Evolutionary conservation across 1,284 basidiomycete species (phyloP), one percentile per base, ranked within the genome.

Genomic region (Tilletia setariae): DNA sequence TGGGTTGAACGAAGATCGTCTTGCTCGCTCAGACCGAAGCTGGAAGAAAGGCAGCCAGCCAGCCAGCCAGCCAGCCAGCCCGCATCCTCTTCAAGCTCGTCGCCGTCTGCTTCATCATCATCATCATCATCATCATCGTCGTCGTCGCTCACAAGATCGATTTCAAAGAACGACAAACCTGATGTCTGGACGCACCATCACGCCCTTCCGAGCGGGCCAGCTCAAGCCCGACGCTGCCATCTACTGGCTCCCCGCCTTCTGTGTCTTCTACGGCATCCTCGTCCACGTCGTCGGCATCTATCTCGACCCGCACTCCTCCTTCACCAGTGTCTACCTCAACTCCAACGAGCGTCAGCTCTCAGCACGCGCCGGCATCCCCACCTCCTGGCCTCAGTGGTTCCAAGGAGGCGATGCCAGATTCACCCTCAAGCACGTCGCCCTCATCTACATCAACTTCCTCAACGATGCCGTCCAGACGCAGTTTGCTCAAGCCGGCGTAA

Each of bases 181-280:
- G 15, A 61, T 61, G 56, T 61, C 56, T 32, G 56, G 28, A 25
- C 56, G 56, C 25, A 61, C 56, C 28, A 61, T 61, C 56, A 61
- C 56, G 6, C 56, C 56, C 28, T 61, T 61, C 56, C 56, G 56
- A 15, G 56, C 56, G 13, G 56, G 56, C 13, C 56, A 61, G 56
- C 56, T 61, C 56, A 61, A 61, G 56, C 56, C 56, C 1, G 56
- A 32, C 9, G 35, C 28, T 21, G 30, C 56, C 28, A 61, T 61
- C 56, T 61, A 61, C 56, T 15, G 28, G 15, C 28, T 61, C 56
- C 56, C 56, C 28, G 32, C 32, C 25, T 25, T 61, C 9, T n/a
- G 28, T 3, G 56, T 30, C 15, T 9, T 61, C 56, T 61, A 61
- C 30, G 56, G 56, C 56, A 61, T 61, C 56, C 2, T 61, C 16